These are phyloP conservation scores for Cytospora schulzeri DNA, from an alignment of 2,329 filamentous ascomycete genomes.

Conservation along the genomic window DNA sequence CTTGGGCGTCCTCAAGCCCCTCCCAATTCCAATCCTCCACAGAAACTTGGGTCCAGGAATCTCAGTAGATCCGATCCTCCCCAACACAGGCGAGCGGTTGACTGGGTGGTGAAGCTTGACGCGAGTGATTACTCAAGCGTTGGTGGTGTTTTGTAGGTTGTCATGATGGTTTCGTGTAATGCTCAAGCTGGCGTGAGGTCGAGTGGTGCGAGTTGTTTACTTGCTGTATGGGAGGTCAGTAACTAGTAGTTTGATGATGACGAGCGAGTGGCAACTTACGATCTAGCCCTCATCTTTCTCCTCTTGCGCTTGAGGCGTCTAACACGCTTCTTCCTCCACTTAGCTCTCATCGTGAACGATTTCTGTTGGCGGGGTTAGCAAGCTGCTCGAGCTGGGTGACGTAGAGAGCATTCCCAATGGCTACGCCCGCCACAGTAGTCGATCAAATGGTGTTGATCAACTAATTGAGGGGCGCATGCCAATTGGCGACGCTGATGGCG, in stretches of 20 bases:
- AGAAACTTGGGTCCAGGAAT: constrained; percentile 28
- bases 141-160: constrained; percentile 36
- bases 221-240: constrained; percentile 55
- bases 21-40: constrained; percentile 19
- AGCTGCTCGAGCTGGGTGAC: constrained; percentile 9
- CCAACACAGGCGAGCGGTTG: constrained; percentile 28
- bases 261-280: constrained; percentile 63
- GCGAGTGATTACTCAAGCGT: constrained; percentile 24
- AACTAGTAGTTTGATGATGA: constrained; percentile 26
- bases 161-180: constrained; percentile 33
- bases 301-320: constrained; percentile 99
- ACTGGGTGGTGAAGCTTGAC: constrained; percentile 14
- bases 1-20: constrained; percentile 23
- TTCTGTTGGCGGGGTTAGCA: constrained; percentile 33
- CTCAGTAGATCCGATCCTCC: constrained; percentile 29
- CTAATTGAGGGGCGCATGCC: constrained; percentile 2
- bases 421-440: constrained; percentile 3
- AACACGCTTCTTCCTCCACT: constrained; percentile 99
- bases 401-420: constrained; percentile 20
- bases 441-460: constrained; percentile 13
- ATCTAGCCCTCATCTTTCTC: constrained; percentile 99
- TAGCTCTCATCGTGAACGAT: constrained; percentile 78
- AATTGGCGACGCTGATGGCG: neutral
- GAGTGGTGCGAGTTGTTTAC: constrained; percentile 66
- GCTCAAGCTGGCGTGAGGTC: constrained; percentile 49